phyloP scores from a whole-genome alignment of 1,139 yeast species.

The Yarrowia galli region DNA sequence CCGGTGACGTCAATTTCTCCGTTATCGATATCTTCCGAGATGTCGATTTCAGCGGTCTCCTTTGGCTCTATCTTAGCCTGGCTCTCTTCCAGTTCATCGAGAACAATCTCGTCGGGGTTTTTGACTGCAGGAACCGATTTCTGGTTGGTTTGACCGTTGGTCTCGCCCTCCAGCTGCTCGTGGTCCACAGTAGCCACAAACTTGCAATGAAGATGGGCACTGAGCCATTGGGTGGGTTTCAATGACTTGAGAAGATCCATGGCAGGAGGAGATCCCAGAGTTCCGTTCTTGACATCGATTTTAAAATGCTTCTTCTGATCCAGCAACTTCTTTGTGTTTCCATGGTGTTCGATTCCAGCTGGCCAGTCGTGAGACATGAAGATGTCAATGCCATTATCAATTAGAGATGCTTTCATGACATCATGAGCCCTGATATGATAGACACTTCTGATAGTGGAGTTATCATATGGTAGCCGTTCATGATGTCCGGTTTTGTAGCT shows the following conservation, averaged over 20 bases:
- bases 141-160: background rate
- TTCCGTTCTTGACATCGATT: constrained; percentile 64
- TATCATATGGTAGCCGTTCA: constrained; percentile 61
- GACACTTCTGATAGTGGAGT: constrained; percentile 59
- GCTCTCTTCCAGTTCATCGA: constrained; percentile 40
- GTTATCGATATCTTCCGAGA: background rate
- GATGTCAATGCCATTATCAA: constrained; percentile 56
- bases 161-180: constrained; percentile 7
- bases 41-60: background rate
- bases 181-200: constrained; percentile 65
- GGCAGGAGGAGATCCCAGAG: constrained; percentile 80
- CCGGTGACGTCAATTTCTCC: background rate
- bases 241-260: constrained; percentile 61
- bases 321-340: constrained; percentile 61
- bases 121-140: background rate
- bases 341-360: constrained; percentile 71
- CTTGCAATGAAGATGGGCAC: constrained; percentile 86
- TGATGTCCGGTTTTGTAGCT: constrained; percentile 54
- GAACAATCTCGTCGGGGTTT: constrained; percentile 44
- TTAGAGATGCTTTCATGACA: constrained; percentile 60
- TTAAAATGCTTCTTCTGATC: constrained; percentile 70
- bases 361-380: constrained; percentile 96
- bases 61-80: background rate
- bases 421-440: constrained; percentile 80
- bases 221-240: constrained; percentile 78